Conservation (phyloP, 495 filamentous ascomycete genomes). For the Staphylotrichum tortipilum region DNA sequence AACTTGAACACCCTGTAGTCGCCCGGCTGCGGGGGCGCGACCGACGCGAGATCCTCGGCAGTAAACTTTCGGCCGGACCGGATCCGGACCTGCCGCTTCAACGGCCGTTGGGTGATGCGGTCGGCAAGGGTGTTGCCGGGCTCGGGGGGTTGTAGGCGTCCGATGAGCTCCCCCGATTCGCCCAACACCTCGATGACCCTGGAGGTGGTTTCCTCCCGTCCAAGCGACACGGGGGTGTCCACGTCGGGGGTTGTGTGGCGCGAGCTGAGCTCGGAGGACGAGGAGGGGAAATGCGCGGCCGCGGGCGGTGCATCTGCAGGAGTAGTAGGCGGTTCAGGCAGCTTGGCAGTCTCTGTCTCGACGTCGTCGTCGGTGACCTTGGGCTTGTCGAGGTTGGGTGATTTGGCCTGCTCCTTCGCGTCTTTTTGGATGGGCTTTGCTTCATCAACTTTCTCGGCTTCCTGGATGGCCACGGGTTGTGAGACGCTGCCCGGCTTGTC, state of each 20-base stretch:
- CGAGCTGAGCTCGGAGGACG: slow-evolving; percentile 3
- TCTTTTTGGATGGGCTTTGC: too few relatives aligned
- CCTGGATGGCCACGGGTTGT: too few relatives aligned
- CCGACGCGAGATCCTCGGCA: slow-evolving; percentile 12
- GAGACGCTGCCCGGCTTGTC: too few relatives aligned
- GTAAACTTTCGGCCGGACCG: slow-evolving; percentile 21
- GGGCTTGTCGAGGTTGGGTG: neutral
- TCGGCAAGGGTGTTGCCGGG: slow-evolving; percentile 11
- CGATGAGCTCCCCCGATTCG: slow-evolving; percentile 11
- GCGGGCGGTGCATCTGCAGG: neutral
- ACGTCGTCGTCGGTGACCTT: neutral
- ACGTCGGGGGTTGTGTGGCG: slow-evolving; percentile 4
- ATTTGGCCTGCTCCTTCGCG: neutral
- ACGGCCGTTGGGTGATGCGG: slow-evolving; percentile 9
- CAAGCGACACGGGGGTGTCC: neutral
- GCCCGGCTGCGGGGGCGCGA: slow-evolving; percentile 12
- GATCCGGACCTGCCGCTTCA: slow-evolving; percentile 21
- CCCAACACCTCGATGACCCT: slow-evolving; percentile 10
- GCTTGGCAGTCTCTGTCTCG: neutral
- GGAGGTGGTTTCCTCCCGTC: neutral
- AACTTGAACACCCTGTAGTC: slow-evolving; percentile 24
- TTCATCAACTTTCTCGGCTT: too few relatives aligned
- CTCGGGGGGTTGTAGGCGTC: slow-evolving; percentile 7
- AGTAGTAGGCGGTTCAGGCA: neutral
- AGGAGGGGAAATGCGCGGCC: neutral